Conservation (phyloP, 805 yeast genomes). For the Candida sithepensis region DNA sequence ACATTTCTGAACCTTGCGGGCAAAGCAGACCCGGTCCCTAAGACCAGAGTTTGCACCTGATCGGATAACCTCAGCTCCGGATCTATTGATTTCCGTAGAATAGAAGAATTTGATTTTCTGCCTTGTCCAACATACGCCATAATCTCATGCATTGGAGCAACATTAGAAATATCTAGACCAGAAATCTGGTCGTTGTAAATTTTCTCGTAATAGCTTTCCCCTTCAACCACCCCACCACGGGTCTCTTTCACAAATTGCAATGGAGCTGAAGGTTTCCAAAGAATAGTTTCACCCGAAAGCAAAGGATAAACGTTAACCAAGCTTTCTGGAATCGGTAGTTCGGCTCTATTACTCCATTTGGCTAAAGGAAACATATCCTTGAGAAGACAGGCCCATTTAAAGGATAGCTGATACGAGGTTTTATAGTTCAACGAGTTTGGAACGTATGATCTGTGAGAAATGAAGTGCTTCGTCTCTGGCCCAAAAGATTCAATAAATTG, state of each 20-base stretch:
- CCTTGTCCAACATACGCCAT: conserved; percentile 2
- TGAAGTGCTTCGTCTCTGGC: conserved; percentile 48
- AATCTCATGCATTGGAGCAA: conserved; percentile 10
- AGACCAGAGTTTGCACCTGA: conserved; percentile 64
- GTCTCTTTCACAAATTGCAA: conserved; percentile 5
- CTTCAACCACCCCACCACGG: conserved; percentile 12
- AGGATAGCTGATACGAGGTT: conserved; percentile 47
- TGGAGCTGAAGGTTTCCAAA: conserved; percentile 16
- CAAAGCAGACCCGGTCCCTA: conserved; percentile 92
- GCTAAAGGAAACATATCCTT: conserved; percentile 42
- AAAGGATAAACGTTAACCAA: conserved; percentile 24
- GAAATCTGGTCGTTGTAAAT: conserved; percentile 28
- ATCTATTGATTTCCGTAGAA: conserved; percentile 9
- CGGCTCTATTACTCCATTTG: conserved; percentile 28
- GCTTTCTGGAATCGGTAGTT: conserved; percentile 22
- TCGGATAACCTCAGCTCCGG: conserved; percentile 32
- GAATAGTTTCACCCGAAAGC: conserved; percentile 26
- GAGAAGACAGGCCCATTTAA: conserved; percentile 57
- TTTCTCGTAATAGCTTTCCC: conserved; percentile 20
- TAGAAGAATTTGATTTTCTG: not conserved
- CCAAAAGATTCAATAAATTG: conserved; percentile 56
- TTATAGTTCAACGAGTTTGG: conserved; percentile 59
- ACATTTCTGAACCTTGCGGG: conserved; percentile 88
- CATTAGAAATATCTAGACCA: conserved; percentile 7
- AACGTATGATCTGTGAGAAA: conserved; percentile 68